phyloP scores from a whole-genome alignment of 176 grass and related monocot species.

The Stipa capillata region DNA sequence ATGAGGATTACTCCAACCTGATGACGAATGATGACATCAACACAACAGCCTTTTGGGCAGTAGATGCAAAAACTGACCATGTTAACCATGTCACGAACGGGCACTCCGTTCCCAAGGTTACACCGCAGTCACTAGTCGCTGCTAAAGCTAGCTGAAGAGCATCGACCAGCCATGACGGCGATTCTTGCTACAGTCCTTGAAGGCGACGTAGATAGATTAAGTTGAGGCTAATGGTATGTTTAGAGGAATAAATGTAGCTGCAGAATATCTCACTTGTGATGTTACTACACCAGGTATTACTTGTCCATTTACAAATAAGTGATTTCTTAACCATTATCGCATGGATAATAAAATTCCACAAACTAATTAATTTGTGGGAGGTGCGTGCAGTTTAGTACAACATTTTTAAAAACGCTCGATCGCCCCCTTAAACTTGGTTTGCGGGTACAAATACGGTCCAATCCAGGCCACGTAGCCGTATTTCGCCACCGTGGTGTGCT shows the following conservation, averaged over 20 bases:
- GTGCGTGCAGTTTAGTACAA: too few species aligned
- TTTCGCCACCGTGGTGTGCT: too few species aligned
- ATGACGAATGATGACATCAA: conserved; percentile 68
- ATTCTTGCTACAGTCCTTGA: background rate
- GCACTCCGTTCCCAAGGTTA: conserved; percentile 12
- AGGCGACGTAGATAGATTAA: background rate
- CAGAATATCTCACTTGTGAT: background rate
- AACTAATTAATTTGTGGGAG: background rate
- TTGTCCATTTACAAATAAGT: background rate
- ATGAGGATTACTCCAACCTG: conserved; percentile 75
- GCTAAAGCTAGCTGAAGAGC: background rate
- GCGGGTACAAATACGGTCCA: too few species aligned
- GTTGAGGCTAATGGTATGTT: background rate
- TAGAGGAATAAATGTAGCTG: background rate
- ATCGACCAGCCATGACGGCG: background rate
- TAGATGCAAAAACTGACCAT: conserved; percentile 8
- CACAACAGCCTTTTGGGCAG: conserved; percentile 40
- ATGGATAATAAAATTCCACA: background rate
- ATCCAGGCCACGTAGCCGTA: too few species aligned
- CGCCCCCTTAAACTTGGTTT: too few species aligned
- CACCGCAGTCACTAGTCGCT: background rate
- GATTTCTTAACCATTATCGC: background rate
- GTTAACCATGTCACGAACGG: background rate
- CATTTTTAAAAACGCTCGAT: too few species aligned
- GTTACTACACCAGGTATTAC: background rate